These are phyloP conservation scores for Suhomyces kunorum DNA, from an alignment of 1,139 yeast species.

Conservation along the genomic window DNA sequence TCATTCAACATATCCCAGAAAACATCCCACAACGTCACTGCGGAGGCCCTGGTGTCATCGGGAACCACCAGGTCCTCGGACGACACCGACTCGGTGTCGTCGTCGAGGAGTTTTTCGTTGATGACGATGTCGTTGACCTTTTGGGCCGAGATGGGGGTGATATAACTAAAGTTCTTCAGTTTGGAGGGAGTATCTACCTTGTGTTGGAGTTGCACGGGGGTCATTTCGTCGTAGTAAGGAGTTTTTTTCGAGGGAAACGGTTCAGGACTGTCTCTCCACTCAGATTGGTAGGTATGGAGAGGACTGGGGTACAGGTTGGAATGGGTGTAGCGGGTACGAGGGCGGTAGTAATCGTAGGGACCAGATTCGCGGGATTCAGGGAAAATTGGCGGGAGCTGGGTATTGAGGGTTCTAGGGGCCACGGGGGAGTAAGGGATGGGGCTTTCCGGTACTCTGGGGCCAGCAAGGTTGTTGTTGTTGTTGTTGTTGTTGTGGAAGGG, in stretches of 20 bases:
- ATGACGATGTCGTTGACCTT: conserved; percentile 13
- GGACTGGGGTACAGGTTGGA: conserved; percentile 10
- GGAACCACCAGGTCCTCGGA: conserved; percentile 4
- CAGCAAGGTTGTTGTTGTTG: conserved; percentile 1
- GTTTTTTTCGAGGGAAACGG: conserved; percentile 26
- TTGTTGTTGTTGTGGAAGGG: neutral
- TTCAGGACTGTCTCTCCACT: conserved; percentile 40
- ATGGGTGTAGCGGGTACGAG: conserved; percentile 4
- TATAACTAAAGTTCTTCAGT: conserved; percentile 19
- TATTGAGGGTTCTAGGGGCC: neutral
- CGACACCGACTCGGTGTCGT: conserved; percentile 11
- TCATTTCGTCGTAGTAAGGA: conserved; percentile 8
- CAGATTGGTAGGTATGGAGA: conserved; percentile 27
- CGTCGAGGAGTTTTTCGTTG: conserved; percentile 10
- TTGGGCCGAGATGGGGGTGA: conserved; percentile 29
- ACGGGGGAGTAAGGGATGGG: neutral
- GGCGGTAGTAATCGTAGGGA: neutral
- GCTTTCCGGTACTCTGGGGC: no score
- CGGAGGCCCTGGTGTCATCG: neutral
- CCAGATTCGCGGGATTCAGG: neutral
- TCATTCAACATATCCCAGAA: conserved; percentile 54
- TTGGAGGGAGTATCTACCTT: conserved; percentile 29
- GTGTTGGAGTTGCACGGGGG: conserved; percentile 5
- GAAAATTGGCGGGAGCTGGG: neutral
- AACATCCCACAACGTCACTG: conserved; percentile 35